These are phyloP conservation scores for Carex sylvatica DNA, from an alignment of 202 grass and related monocot species.

Conservation along the genomic window DNA sequence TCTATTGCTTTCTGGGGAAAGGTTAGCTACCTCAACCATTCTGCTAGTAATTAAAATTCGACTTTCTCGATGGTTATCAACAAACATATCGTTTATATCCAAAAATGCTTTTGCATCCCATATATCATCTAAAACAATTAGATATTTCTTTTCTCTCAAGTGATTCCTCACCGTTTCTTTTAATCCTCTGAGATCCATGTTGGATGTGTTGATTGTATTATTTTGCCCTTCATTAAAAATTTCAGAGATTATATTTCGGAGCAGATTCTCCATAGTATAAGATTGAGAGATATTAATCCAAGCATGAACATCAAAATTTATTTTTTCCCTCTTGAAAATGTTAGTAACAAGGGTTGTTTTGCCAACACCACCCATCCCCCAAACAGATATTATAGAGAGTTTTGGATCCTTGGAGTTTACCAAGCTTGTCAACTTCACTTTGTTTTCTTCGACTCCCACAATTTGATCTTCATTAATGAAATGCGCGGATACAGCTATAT, in stretches of 20 bases:
- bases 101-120: conserved; percentile 25
- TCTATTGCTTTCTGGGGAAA: not conserved
- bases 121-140: conserved; percentile 49
- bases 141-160: conserved; percentile 18
- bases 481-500: not conserved
- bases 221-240: not conserved
- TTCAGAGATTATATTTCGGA: conserved; percentile 27
- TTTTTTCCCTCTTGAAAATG: conserved; percentile 34
- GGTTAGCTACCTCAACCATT: conserved; percentile 18
- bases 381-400: conserved; percentile 31
- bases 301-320: conserved; percentile 26
- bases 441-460: conserved; percentile 36
- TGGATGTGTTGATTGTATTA: too few relatives aligned
- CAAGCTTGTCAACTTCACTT: conserved; percentile 11
- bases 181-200: too few relatives aligned
- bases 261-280: conserved; percentile 14
- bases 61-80: conserved; percentile 28
- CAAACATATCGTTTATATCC: not conserved
- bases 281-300: conserved; percentile 44
- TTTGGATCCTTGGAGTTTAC: not conserved
- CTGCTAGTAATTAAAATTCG: conserved; percentile 54
- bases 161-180: too few relatives aligned
- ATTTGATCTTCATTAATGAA: conserved; percentile 19
- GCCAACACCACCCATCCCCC: conserved; percentile 60
- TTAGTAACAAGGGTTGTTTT: conserved; percentile 44